These are phyloP conservation scores for Lepiota venenata DNA, from an alignment of 768 basidiomycete genomes.

Conservation along the genomic window DNA sequence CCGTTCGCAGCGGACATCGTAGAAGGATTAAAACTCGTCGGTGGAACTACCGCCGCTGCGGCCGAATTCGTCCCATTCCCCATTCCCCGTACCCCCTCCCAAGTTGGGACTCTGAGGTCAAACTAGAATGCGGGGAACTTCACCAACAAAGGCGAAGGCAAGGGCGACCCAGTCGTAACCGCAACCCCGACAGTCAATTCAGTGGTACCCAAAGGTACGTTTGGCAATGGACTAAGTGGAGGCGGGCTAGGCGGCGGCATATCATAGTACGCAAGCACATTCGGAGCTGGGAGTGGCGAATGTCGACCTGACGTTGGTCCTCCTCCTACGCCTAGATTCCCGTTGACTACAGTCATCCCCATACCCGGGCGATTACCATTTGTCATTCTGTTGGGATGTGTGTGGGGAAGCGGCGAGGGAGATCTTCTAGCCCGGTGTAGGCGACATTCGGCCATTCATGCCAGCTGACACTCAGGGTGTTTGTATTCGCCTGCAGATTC, in stretches of 20 bases:
- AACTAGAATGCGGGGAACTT: conserved; percentile 1
- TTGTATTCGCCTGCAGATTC: background rate
- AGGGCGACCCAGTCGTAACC: conserved; percentile 6
- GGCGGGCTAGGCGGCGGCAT: conserved; percentile 52
- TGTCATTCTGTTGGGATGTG: conserved; percentile 1
- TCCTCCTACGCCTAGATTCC: background rate
- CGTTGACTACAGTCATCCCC: background rate
- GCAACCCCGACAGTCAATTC: conserved; percentile 9
- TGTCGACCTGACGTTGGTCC: conserved; percentile 1
- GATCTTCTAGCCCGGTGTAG: background rate
- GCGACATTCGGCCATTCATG: background rate
- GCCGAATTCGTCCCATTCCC: background rate
- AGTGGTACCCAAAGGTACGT: conserved; percentile 20
- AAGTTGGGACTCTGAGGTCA: conserved; percentile 1
- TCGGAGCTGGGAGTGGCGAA: conserved; percentile 30
- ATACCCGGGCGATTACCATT: background rate
- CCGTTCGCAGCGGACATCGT: conserved; percentile 3
- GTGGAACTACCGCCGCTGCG: background rate
- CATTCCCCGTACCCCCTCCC: background rate
- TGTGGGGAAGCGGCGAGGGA: background rate
- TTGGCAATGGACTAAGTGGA: conserved; percentile 41
- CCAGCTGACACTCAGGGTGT: background rate
- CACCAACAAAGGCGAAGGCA: conserved; percentile 8
- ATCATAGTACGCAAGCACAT: conserved; percentile 43
- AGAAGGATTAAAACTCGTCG: conserved; percentile 3